Evolutionary conservation across 768 basidiomycete genomes (phyloP), one percentile per base, ranked within the genome.

Genomic region (Boletus insuetus): DNA sequence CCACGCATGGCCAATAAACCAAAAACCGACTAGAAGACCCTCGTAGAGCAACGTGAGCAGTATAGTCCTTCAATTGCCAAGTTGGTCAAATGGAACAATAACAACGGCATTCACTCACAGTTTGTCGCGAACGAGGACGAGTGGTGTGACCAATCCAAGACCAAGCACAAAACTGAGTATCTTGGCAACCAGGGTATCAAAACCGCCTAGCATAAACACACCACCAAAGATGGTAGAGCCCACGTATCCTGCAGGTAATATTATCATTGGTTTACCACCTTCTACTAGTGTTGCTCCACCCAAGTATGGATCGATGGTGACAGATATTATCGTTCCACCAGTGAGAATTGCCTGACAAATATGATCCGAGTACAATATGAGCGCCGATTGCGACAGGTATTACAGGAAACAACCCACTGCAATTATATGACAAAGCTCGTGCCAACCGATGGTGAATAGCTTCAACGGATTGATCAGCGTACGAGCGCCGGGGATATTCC

Each of bases 1-100:
- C 61, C 70, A 88, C 92, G 80, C 94, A 69, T 98, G 95, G 66
- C 87, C 92, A 42, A 94, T 84, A 69, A 96, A 97, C 94, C 95
- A 97, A 61, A 98, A 91, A 0, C 91, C 94, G 53, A 98, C 82
- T 45, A 98, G 77, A 22, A 97, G 73, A 10, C 82, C 93, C 70
- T 97, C 94, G 62, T 92, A 95, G 11, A 85, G 69, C 22, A 91
- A 62, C 22, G 91, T 94, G 40, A 96, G 80, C 11, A 89, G 55
- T 62, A 95, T 94, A 24, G 94, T 96, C 56, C 94, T 97, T 69
- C 11, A 48, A 43, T 22, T 32, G 55, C 49, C 64, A 29, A 69
- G 59, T 32, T 49, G 49, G 44, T 51, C 40, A 32, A 31, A 42
- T 12, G 39, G 34, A 34, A 22, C 8, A 38, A 31, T 31, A 51